phyloP scores from a whole-genome alignment of 2,329 filamentous ascomycete species.

The Leptoxyphium fumago region DNA sequence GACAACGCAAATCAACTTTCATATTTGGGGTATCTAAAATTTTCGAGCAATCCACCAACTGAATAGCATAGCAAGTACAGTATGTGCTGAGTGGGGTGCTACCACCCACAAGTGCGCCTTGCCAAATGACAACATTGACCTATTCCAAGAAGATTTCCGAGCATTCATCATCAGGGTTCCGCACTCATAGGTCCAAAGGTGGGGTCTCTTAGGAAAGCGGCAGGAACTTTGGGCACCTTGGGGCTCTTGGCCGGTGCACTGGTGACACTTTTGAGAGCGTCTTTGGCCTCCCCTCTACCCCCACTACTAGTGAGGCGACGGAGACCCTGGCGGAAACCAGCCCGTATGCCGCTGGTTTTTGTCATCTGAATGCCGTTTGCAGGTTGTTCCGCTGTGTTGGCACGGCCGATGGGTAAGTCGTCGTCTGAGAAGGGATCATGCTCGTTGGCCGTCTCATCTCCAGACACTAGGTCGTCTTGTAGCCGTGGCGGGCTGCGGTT shows the following conservation, averaged over 20 bases:
- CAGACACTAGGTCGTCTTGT: constrained; percentile 50
- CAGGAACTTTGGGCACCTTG: constrained; percentile 34
- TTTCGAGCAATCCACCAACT: no score
- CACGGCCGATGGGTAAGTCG: constrained; percentile 40
- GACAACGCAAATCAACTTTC: no score
- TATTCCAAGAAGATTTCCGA: no score
- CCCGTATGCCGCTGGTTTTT: constrained; percentile 31
- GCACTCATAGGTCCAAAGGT: constrained; percentile 11
- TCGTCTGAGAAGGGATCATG: constrained; percentile 63
- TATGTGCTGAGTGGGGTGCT: no score
- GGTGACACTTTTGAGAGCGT: constrained; percentile 20
- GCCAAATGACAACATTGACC: no score
- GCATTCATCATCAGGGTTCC: constrained; percentile 12
- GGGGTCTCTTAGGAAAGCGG: constrained; percentile 25
- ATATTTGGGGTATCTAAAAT: no score
- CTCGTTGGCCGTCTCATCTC: constrained; percentile 54
- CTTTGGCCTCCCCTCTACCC: constrained; percentile 22
- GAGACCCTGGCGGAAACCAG: constrained; percentile 39
- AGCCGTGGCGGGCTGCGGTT: constrained; percentile 29
- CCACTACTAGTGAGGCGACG: constrained; percentile 46
- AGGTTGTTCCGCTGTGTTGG: constrained; percentile 11
- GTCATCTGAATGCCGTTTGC: constrained; percentile 5
- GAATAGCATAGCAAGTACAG: no score
- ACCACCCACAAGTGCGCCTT: no score
- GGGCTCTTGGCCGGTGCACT: constrained; percentile 25